These are phyloP conservation scores for Puccinia novopanici DNA, from an alignment of 1,284 basidiomycete species.

Conservation along the genomic window DNA sequence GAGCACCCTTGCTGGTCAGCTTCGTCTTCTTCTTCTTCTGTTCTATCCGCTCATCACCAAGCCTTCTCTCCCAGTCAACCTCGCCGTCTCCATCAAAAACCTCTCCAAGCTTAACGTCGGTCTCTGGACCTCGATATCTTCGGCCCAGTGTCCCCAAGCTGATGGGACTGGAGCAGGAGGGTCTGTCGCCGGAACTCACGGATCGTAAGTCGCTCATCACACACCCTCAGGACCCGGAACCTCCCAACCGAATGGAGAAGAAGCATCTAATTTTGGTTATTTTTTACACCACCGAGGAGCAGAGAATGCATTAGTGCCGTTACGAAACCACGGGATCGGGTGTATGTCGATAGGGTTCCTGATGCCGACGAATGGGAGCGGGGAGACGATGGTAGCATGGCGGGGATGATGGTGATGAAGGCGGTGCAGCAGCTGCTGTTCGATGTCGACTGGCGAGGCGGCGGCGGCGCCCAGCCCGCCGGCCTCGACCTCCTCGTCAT, in stretches of 20 bases:
- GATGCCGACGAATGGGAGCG: conserved; percentile 61
- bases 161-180: conserved; percentile 77
- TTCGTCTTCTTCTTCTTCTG: conserved; percentile 7
- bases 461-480: conserved; percentile 55
- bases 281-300: background rate
- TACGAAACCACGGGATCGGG: conserved; percentile 84
- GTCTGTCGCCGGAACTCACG: conserved; percentile 78
- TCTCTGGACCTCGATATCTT: conserved; percentile 93
- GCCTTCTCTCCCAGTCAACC: conserved; percentile 67
- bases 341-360: conserved; percentile 96
- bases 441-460: conserved; percentile 82
- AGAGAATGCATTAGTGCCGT: conserved; percentile 70
- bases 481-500: conserved; percentile 81
- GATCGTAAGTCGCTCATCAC: conserved; percentile 11
- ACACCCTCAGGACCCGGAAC: too few relatives aligned
- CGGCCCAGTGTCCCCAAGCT: conserved; percentile 94
- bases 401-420: conserved; percentile 97
- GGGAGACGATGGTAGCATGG: conserved; percentile 86
- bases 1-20: conserved; percentile 81
- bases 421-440: conserved; percentile 95
- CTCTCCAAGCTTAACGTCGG: conserved; percentile 66
- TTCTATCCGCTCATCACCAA: background rate
- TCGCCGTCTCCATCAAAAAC: conserved; percentile 72
- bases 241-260: too few relatives aligned
- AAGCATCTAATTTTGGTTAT: too few relatives aligned